Evolutionary conservation across 495 filamentous ascomycete genomes (phyloP).

Genomic region (Podospora sp.): DNA sequence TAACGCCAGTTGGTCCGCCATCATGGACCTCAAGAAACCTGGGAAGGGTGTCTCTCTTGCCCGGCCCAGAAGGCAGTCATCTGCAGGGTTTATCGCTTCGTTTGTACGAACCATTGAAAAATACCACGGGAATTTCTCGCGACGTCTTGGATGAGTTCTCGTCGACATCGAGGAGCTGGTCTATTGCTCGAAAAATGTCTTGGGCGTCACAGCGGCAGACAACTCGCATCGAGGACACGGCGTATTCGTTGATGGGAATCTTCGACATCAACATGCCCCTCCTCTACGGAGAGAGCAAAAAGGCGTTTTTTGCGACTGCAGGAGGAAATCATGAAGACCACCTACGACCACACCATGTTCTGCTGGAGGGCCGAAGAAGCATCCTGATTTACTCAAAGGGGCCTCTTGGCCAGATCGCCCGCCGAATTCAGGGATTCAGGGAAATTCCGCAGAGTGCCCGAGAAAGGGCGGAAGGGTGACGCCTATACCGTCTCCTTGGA

Average conservation of each 20-base stretch:
- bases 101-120: not conserved
- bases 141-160: not conserved
- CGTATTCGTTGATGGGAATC: constrained; percentile 26
- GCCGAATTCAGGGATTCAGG: not conserved
- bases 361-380: not conserved
- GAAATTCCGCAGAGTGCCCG: not conserved
- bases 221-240: constrained; percentile 21
- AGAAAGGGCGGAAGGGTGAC: not conserved
- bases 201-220: constrained; percentile 19
- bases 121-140: not conserved
- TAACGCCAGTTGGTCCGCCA: too few relatives aligned
- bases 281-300: constrained; percentile 22
- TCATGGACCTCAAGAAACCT: not conserved
- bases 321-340: constrained; percentile 19
- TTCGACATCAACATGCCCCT: constrained; percentile 27
- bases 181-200: constrained; percentile 9
- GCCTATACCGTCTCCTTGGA: not conserved
- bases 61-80: too few relatives aligned
- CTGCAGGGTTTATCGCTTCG: not conserved
- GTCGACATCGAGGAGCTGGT: not conserved
- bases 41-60: not conserved
- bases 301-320: constrained; percentile 25
- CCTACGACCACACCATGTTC: not conserved
- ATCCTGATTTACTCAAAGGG: not conserved
- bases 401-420: not conserved